These are phyloP conservation scores for Fagus sylvatica DNA, from an alignment of 306 rosid species.

Conservation along the genomic window DNA sequence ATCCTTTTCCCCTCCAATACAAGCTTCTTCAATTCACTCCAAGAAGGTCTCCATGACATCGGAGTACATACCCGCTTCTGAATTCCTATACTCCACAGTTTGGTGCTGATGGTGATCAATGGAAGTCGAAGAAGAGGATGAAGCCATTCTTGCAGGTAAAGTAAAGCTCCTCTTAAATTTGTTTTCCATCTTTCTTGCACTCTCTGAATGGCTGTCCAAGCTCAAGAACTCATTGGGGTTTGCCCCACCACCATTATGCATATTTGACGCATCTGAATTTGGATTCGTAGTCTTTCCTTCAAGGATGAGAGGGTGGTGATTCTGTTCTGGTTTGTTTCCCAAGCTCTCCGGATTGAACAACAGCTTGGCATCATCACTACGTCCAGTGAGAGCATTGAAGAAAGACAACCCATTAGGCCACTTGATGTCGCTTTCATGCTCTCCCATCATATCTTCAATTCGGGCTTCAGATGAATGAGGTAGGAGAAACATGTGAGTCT, in stretches of 20 bases:
- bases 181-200: conserved; percentile 63
- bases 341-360: conserved; percentile 71
- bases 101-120: conserved; percentile 71
- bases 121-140: conserved; percentile 85
- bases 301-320: conserved; percentile 29
- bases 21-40: conserved; percentile 54
- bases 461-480: conserved; percentile 71
- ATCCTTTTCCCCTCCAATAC: conserved; percentile 21
- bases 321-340: conserved; percentile 55
- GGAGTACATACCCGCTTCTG: conserved; percentile 75
- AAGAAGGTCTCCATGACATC: conserved; percentile 91
- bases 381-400: conserved; percentile 86
- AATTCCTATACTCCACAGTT: conserved; percentile 57
- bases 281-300: conserved; percentile 21
- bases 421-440: conserved; percentile 78
- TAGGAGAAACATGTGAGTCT: conserved; percentile 73
- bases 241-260: conserved; percentile 43
- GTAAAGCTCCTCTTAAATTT: conserved; percentile 85
- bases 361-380: conserved; percentile 75
- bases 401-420: conserved; percentile 94
- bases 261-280: conserved; percentile 40
- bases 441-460: conserved; percentile 79
- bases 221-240: conserved; percentile 82
- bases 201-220: conserved; percentile 69
- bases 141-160: conserved; percentile 76